Evolutionary conservation across 371 early-diverging fungal genomes (phyloP).

Genomic region (Globomyces sp.): DNA sequence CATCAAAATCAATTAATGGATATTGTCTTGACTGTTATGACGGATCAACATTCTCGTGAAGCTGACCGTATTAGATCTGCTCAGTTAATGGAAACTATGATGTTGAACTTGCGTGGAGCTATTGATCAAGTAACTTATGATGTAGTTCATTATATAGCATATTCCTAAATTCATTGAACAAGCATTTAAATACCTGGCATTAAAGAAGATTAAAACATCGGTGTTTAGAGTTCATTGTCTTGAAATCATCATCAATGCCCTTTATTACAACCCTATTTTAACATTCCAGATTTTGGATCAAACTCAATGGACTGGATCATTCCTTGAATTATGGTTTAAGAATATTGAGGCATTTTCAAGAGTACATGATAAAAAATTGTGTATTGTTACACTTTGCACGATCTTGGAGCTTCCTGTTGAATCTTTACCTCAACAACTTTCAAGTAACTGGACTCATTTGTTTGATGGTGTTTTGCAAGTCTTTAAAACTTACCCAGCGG

Average conservation of each 20-base stretch:
- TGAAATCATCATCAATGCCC: constrained; percentile 64
- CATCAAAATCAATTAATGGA: constrained; percentile 28
- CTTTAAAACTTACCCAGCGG: constrained; percentile 74
- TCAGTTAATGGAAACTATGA: constrained; percentile 72
- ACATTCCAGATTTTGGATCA: constrained; percentile 76
- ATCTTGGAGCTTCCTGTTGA: constrained; percentile 67
- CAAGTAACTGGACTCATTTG: constrained; percentile 69
- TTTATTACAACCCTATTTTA: constrained; percentile 79
- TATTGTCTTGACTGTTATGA: constrained; percentile 44
- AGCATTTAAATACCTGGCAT: constrained; percentile 61
- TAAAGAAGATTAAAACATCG: constrained; percentile 22
- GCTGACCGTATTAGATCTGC: constrained; percentile 72
- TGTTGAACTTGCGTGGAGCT: constrained; percentile 74
- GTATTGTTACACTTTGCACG: constrained; percentile 73
- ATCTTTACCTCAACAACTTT: constrained; percentile 68
- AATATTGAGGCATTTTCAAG: constrained; percentile 64
- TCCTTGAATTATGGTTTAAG: constrained; percentile 80
- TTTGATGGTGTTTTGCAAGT: constrained; percentile 64
- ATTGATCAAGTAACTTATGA: constrained; percentile 59
- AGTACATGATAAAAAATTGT: constrained; percentile 92
- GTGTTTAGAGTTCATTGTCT: constrained; percentile 28
- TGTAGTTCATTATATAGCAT: constrained; percentile 28
- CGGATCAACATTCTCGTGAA: constrained; percentile 64
- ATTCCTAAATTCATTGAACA: constrained; percentile 62
- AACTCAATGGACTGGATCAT: constrained; percentile 66